phyloP scores from a whole-genome alignment of 1,284 basidiomycete genomes.

The Pyrrhoderma lamaoense region DNA sequence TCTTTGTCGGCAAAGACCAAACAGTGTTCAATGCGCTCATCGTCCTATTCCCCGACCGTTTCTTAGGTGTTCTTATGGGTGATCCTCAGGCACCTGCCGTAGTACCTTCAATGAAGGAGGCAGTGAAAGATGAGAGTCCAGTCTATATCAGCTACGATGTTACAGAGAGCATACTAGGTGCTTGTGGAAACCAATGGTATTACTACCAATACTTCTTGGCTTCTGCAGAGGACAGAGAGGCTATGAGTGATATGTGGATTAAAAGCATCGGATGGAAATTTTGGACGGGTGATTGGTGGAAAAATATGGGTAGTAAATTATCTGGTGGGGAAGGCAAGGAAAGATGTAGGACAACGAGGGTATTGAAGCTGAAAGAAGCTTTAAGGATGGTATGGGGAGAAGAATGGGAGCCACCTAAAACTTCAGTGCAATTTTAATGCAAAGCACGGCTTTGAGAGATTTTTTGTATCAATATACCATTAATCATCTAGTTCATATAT shows the following conservation, averaged over 20 bases:
- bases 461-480: too few species aligned
- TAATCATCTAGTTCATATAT: too few species aligned
- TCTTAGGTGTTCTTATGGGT: slow-evolving; percentile 32
- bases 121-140: slow-evolving; percentile 11
- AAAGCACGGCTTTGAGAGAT: too few species aligned
- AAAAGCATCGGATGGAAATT: slow-evolving; percentile 9
- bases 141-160: too few species aligned
- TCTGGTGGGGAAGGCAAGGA: slow-evolving; percentile 4
- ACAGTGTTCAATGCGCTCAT: slow-evolving; percentile 43
- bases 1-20: slow-evolving; percentile 51
- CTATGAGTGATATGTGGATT: slow-evolving; percentile 27
- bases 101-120: not conserved
- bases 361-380: slow-evolving; percentile 6
- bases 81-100: slow-evolving; percentile 20
- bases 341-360: slow-evolving; percentile 13
- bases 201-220: slow-evolving; percentile 46
- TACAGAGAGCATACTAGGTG: slow-evolving; percentile 26
- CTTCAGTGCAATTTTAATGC: slow-evolving; percentile 7
- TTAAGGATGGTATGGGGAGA: slow-evolving; percentile 10
- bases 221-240: slow-evolving; percentile 23
- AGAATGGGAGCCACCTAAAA: slow-evolving; percentile 10
- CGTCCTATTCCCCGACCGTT: slow-evolving; percentile 38
- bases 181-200: slow-evolving; percentile 37
- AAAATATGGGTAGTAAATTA: not conserved
- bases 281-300: slow-evolving; percentile 14